Percentiles rank a stretch among this genome's conserved stretches.
phyloP scores from a whole-genome alignment of 805 yeast species.

The Suhomyces vadensis region DNA sequence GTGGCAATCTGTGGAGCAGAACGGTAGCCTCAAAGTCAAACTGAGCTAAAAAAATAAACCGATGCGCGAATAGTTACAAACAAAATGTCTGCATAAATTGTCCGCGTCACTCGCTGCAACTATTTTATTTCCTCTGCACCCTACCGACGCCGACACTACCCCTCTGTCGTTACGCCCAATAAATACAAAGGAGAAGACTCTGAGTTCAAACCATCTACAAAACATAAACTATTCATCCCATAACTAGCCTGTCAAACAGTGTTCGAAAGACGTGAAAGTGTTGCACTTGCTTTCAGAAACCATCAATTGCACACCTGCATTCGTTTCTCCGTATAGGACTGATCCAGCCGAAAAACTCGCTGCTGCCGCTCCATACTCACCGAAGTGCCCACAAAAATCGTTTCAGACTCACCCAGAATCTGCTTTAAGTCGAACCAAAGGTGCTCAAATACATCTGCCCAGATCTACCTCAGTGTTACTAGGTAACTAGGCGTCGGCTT shows the following conservation, averaged over 20 bases:
- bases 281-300: background rate
- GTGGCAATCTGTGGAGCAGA: conserved; percentile 2
- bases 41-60: background rate
- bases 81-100: conserved; percentile 3
- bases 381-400: too few relatives aligned
- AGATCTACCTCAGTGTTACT: too few relatives aligned
- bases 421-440: too few relatives aligned
- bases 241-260: too few relatives aligned
- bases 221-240: too few relatives aligned
- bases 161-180: conserved; percentile 7
- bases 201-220: background rate
- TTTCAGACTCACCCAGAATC: too few relatives aligned
- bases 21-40: background rate
- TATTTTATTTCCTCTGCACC: background rate
- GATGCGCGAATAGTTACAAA: background rate
- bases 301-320: background rate
- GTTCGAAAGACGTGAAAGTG: background rate
- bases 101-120: conserved; percentile 5
- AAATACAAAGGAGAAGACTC: conserved; percentile 5
- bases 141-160: conserved; percentile 7
- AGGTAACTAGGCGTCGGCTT: too few relatives aligned
- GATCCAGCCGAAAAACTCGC: too few relatives aligned
- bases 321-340: background rate
- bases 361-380: too few relatives aligned
- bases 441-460: too few relatives aligned